Evolutionary conservation across 768 basidiomycete species (phyloP), one percentile per base, ranked within the genome.

Genomic region (Lentinula sp.): DNA sequence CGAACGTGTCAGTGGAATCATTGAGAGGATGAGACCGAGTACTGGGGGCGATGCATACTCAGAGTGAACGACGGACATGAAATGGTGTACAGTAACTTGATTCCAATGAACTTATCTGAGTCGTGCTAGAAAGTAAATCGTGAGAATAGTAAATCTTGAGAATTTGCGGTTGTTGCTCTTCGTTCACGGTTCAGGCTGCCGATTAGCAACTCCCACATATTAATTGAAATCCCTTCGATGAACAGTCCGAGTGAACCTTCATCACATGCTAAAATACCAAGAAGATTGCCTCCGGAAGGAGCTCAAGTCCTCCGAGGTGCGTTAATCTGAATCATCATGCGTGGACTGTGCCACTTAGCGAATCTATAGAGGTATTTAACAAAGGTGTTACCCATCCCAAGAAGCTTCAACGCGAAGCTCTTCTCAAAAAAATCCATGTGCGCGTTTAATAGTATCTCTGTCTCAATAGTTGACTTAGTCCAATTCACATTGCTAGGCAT

Each of bases 1-100:
- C 68, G 96, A 99, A 76, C 80, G 90, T 54, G 89, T 98, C 63
- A 86, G 90, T 72, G 74, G 70, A 67, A 60, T 81, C 42, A 88
- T 96, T 60, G 95, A 96, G 79, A 77, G 72, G 59, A 77, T 93
- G 57, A 78, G 71, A 61, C 84, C 84, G 49, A 78, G 77, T 20
- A 72, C 77, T 20, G 74, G 76, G 42, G 83, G 82, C 62, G 88
- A 88, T 39, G 84, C 88, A 64, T 90, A 87, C 72, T 83, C 87
- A 58, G 91, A 93, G 70, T 89, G 71, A 67, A n/a, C 13, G 13
- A 35, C 0, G 51, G 48, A 49, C 20, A 28, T 28, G 48, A 49
- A 8, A 28, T 28, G 28, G 2, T 28, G 28, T 28, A 28, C 28
- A 28, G 28, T 28, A 28, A 28, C 28, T 28, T 28, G 28, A 28